phyloP scores from a whole-genome alignment of 352 stramenopile species.

The Phytophthora crassamura region DNA sequence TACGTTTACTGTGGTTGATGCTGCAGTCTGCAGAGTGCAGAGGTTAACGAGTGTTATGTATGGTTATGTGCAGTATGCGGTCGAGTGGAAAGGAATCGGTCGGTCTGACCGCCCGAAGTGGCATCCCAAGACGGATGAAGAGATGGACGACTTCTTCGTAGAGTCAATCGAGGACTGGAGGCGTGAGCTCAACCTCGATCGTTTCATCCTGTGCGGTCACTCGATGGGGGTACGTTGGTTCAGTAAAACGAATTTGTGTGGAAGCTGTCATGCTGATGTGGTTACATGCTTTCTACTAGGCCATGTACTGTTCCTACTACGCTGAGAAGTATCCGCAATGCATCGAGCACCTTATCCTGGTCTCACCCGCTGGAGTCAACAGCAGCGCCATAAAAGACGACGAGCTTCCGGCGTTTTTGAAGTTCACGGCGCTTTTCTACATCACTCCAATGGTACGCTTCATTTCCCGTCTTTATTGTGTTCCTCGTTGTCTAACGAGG shows the following conservation, averaged over 20 bases:
- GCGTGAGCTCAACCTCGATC: constrained; percentile 64
- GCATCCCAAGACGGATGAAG: constrained; percentile 65
- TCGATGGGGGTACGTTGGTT: constrained; percentile 80
- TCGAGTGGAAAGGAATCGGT: constrained; percentile 85
- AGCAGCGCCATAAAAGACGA: constrained; percentile 41
- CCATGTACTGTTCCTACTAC: constrained; percentile 85
- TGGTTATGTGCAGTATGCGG: constrained; percentile 60
- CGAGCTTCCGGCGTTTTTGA: constrained; percentile 53
- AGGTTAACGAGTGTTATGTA: neutral
- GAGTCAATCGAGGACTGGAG: constrained; percentile 83
- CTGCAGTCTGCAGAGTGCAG: neutral
- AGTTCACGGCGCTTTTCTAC: constrained; percentile 44
- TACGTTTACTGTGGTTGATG: constrained; percentile 28
- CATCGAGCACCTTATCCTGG: constrained; percentile 79
- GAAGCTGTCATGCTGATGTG: constrained; percentile 3
- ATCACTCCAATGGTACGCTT: constrained; percentile 76
- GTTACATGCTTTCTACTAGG: constrained; percentile 30
- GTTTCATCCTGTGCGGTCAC: constrained; percentile 77
- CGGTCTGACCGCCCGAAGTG: constrained; percentile 72
- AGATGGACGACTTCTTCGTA: constrained; percentile 84
- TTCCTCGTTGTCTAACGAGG: neutral
- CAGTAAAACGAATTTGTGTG: neutral
- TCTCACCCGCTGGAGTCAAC: constrained; percentile 76
- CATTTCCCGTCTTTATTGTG: neutral
- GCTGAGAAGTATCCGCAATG: constrained; percentile 71